phyloP scores from a whole-genome alignment of 345 rosid genomes.

The Pelargonium nanum region DNA sequence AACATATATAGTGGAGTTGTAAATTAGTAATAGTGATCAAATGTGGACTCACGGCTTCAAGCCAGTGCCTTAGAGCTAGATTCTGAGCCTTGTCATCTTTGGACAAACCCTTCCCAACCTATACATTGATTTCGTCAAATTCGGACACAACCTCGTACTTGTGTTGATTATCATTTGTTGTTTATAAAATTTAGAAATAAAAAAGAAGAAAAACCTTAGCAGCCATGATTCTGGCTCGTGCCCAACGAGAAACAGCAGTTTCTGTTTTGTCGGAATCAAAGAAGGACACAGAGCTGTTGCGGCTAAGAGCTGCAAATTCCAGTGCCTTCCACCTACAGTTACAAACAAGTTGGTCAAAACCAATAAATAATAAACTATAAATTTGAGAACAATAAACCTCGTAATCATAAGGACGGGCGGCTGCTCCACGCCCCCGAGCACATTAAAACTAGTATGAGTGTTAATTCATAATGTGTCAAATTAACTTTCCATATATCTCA shows the following conservation, averaged over 20 bases:
- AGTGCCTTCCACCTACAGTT: conserved; percentile 27
- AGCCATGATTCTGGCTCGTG: conserved; percentile 29
- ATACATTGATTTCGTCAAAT: neutral
- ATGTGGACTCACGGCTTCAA: conserved; percentile 44
- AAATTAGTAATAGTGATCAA: neutral
- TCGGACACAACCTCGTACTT: neutral
- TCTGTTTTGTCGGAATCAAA: conserved; percentile 19
- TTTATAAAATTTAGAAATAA: neutral
- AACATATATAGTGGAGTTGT: neutral
- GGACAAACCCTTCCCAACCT: conserved; percentile 50
- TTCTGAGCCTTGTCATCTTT: no score
- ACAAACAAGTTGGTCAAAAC: neutral
- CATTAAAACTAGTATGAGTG: no score
- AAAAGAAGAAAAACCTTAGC: conserved; percentile 23
- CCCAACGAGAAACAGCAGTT: conserved; percentile 36
- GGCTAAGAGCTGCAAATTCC: conserved; percentile 17
- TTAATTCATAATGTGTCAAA: no score
- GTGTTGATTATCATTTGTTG: neutral
- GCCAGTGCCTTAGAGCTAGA: conserved; percentile 41
- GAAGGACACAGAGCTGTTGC: conserved; percentile 31
- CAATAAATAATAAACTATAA: no score
- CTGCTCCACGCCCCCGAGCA: no score
- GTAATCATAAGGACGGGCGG: no score
- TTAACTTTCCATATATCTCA: no score
- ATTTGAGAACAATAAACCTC: no score